A percentile compares a stretch with the other conserved stretches of the same genome.
Evolutionary conservation across 1,284 basidiomycete species (phyloP).

Genomic region (Agaricales sp.): DNA sequence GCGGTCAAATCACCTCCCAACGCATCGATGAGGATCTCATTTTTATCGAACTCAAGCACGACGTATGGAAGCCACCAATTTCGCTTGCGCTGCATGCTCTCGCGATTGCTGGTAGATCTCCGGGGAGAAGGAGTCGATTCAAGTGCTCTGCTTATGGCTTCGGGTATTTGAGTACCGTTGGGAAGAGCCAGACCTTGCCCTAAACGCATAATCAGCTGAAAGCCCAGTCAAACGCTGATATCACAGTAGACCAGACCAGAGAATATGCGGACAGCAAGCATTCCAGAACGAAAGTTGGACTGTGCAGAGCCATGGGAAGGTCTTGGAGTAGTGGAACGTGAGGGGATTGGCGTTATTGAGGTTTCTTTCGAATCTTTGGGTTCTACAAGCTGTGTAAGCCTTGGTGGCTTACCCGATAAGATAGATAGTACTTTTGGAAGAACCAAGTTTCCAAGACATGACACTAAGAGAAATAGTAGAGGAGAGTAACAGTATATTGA

Average conservation of each 20-base stretch:
- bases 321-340: constrained; percentile 60
- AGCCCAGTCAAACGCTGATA: not conserved
- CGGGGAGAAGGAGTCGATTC: constrained; percentile 41
- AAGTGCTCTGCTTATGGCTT: constrained; percentile 80
- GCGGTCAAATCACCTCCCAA: constrained; percentile 78
- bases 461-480: constrained; percentile 17
- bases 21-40: constrained; percentile 94
- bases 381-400: constrained; percentile 25
- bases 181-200: constrained; percentile 71
- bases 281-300: constrained; percentile 60
- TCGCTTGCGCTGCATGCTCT: constrained; percentile 83
- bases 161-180: constrained; percentile 67
- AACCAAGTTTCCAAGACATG: constrained; percentile 34
- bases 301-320: constrained; percentile 45
- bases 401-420: not conserved
- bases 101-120: constrained; percentile 60
- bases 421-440: constrained; percentile 28
- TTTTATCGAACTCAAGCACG: constrained; percentile 98
- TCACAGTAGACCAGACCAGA: constrained; percentile 41
- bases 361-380: constrained; percentile 59
- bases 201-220: constrained; percentile 16
- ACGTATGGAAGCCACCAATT: constrained; percentile 97
- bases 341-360: constrained; percentile 66
- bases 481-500: constrained; percentile 4
- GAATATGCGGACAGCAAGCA: constrained; percentile 83